Conservation (phyloP, 2,329 filamentous ascomycete genomes). For the Tolypocladium tropicale region DNA sequence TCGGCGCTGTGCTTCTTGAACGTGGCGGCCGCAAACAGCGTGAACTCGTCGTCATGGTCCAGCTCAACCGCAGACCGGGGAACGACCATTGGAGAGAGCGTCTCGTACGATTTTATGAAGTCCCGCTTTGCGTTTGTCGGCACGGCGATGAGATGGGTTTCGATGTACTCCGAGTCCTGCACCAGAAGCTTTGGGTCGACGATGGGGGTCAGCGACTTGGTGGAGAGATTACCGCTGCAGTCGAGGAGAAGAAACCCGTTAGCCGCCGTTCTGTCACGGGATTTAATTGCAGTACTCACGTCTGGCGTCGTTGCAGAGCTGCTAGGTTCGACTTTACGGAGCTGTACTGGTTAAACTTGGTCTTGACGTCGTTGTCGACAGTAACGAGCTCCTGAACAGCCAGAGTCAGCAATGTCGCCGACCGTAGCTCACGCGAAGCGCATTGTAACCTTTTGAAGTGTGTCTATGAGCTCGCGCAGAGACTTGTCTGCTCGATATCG, state of each 20-base stretch:
- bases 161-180: constrained; percentile 89
- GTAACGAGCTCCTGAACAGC: constrained; percentile 64
- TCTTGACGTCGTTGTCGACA: constrained; percentile 92
- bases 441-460: constrained; percentile 65
- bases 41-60: constrained; percentile 81
- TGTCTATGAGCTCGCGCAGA: constrained; percentile 75
- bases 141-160: constrained; percentile 88
- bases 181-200: constrained; percentile 73
- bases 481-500: constrained; percentile 92
- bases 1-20: constrained; percentile 88
- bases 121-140: constrained; percentile 74
- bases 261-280: constrained; percentile 1
- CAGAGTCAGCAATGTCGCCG: constrained; percentile 1
- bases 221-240: constrained; percentile 76
- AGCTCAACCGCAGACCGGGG: constrained; percentile 76
- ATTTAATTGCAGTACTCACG: constrained; percentile 41
- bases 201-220: constrained; percentile 84
- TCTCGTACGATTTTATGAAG: constrained; percentile 83
- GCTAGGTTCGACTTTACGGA: constrained; percentile 77
- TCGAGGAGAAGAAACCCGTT: constrained; percentile 1
- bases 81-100: constrained; percentile 81
- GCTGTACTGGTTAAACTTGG: constrained; percentile 92
- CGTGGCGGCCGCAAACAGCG: constrained; percentile 75
- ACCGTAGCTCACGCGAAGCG: background rate
- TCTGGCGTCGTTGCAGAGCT: constrained; percentile 76